Evolutionary conservation across 2,329 filamentous ascomycete species (phyloP), one percentile per base, ranked within the genome.

Genomic region (Pyrenophora seminiperda): DNA sequence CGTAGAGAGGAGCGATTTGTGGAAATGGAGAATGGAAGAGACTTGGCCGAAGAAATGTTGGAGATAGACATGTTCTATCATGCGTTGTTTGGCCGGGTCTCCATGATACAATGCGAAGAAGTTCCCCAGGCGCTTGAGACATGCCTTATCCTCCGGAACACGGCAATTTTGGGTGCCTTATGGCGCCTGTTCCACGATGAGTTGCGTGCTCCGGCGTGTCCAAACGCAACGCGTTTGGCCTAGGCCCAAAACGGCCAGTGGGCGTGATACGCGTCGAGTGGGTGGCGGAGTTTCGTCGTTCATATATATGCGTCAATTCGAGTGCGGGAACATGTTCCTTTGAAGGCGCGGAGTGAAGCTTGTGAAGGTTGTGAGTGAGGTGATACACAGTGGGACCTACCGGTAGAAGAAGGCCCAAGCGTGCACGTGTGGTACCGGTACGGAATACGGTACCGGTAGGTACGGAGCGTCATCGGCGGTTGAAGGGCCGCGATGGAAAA

Each of bases 401-500:
- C 41, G 19, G 10, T n/a, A 5, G 14, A 10, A 31, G 30, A 14
- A 34, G 30, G 40, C 19, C 24, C 38, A 30, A 40, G 38, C 38
- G 14, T 19, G 10, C n/a, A n/a, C n/a, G n/a, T n/a, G n/a, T n/a
- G n/a, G n/a, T n/a, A n/a, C n/a, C n/a, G n/a, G n/a, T n/a, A n/a
- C n/a, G n/a, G n/a, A n/a, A n/a, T n/a, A n/a, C n/a, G n/a, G n/a
- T n/a, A n/a, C n/a, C n/a, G n/a, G n/a, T n/a, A n/a, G n/a, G 19
- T 15, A n/a, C 36, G 37, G 44, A 55, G 61, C 60, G 54, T 61
- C 57, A 64, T 64, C 64, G 61, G 65, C 62, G 61, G 63, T 46
- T 44, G 44, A 43, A 60, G 62, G 59, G 32, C 31, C 29, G 15
- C 10, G 19, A 14, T 41, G 17, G 22, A 20, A 10, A 52, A 59